Percentiles rank a stretch among this genome's conserved stretches.
These are phyloP conservation scores for Coniochaeta sp. DNA, from an alignment of 2,329 filamentous ascomycete genomes.

Conservation along the genomic window DNA sequence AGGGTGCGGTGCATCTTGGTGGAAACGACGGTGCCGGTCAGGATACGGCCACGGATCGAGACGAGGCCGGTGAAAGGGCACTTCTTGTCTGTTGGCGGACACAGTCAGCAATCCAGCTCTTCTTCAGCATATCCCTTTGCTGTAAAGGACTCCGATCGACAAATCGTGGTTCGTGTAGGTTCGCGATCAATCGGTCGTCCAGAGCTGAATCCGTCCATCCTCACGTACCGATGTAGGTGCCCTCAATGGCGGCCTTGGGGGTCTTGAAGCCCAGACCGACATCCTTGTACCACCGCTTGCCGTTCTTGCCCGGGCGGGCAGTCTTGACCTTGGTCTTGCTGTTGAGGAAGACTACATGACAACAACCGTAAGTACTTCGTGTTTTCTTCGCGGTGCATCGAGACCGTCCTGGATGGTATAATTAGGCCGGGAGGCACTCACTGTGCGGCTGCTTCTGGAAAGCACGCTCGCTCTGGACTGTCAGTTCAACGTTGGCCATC, in stretches of 20 bases:
- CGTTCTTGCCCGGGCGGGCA: slow-evolving; percentile 80
- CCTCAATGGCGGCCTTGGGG: slow-evolving; percentile 97
- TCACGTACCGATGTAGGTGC: slow-evolving; percentile 93
- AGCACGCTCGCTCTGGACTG: slow-evolving; percentile 99
- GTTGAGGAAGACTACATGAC: slow-evolving; percentile 74
- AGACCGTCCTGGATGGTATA: not conserved
- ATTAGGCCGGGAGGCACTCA: slow-evolving; percentile 11
- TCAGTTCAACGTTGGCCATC: slow-evolving; percentile 92
- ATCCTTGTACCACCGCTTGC: slow-evolving; percentile 94
- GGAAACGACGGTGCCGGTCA: slow-evolving; percentile 97
- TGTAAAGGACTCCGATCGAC: not conserved
- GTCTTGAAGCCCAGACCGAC: slow-evolving; percentile 99
- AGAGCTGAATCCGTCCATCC: not conserved
- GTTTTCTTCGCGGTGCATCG: not conserved
- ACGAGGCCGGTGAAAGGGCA: slow-evolving; percentile 99
- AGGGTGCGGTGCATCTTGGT: slow-evolving; percentile 99
- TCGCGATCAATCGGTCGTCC: not conserved
- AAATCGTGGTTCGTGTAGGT: not conserved
- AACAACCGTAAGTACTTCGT: slow-evolving; percentile 1
- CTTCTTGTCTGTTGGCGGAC: slow-evolving; percentile 81
- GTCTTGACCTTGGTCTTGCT: slow-evolving; percentile 85
- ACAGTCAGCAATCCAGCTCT: not conserved
- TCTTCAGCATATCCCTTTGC: too few species aligned
- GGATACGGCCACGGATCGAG: slow-evolving; percentile 99
- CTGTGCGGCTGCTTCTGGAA: slow-evolving; percentile 99